Percentiles rank a stretch among this genome's conserved stretches.
phyloP scores from a whole-genome alignment of 192 early-diverging fungal species.

The Backusella tuberculispora region DNA sequence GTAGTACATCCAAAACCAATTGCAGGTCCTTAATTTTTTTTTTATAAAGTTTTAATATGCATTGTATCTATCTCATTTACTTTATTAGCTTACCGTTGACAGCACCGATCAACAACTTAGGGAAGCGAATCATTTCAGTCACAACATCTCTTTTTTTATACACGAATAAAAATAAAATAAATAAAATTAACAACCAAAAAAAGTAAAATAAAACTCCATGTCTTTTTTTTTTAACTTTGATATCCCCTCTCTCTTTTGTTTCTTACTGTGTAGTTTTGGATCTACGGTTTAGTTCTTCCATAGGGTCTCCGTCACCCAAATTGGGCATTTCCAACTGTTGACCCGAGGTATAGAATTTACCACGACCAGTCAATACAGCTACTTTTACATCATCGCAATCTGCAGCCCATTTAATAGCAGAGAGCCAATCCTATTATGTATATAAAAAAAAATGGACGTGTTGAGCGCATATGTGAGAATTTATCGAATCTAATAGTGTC shows the following conservation, averaged over 20 bases:
- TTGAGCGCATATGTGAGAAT: not conserved
- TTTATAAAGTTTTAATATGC: not conserved
- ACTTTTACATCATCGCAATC: conserved; percentile 53
- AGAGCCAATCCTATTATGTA: conserved; percentile 53
- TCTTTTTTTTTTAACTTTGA: not conserved
- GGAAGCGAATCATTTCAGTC: conserved; percentile 59
- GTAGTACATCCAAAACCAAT: conserved; percentile 74
- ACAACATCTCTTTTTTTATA: conserved; percentile 30
- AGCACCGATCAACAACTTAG: conserved; percentile 72
- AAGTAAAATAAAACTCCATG: no score
- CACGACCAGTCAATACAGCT: conserved; percentile 66
- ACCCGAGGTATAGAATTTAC: conserved; percentile 68
- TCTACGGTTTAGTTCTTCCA: not conserved
- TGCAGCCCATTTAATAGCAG: conserved; percentile 61
- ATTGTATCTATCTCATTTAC: conserved; percentile 41
- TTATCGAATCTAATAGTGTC: not conserved
- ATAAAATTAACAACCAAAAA: not conserved
- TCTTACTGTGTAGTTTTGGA: conserved; percentile 30
- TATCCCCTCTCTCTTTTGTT: not conserved
- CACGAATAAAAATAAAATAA: not conserved
- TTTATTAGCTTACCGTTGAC: conserved; percentile 57
- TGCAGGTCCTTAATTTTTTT: conserved; percentile 54
- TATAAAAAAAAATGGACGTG: not conserved
- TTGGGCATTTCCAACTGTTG: conserved; percentile 57
- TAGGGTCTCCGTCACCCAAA: not conserved